Evolutionary conservation across 179 eudicot species (phyloP), one percentile per base, ranked within the genome.

Genomic region (Dionaea muscipula): DNA sequence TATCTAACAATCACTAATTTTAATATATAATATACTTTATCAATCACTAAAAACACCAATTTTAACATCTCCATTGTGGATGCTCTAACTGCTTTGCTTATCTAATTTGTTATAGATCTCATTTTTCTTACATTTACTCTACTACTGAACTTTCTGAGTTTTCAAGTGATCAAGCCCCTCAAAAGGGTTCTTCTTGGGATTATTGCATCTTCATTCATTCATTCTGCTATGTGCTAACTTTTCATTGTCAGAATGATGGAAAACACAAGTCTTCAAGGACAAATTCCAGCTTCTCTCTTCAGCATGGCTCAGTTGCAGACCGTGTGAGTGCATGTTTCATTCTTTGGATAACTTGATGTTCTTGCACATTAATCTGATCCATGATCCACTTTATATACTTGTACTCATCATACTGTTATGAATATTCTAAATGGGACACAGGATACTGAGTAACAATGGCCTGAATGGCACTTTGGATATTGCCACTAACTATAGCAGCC

Each of bases 391-490:
- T 0, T 4, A 43, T 43, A 2, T 43, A 18, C 4, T 43, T 43
- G 20, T 5, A n/a, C 2, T 17, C 0, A 17, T 43, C 20, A 43
- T 14, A 43, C 47, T 39, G 9, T 15, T 43, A 16, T 4, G 8
- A 43, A 16, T 43, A 43, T 43, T 43, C 10, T 0, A 31, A 57
- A 15, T 4, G 26, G 52, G 17, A 7, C 23, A 16, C 68, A 78
- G 80, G 28, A 26, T 16, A 49, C 44, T 89, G 61, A 81, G 67
- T 66, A 66, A 65, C 63, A 89, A 89, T 51, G 40, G 7, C 41
- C 67, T 89, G 41, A 69, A 64, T 63, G 84, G 80, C 41, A 62
- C 71, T 35, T 64, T 89, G 62, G 67, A 65, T 53, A 52, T 89
- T 47, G 86, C 88, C 49, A 14, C 55, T n/a, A 51, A 21, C 53